Evolutionary conservation across 192 early-diverging fungal genomes (phyloP), one percentile per base, ranked within the genome.

Genomic region (Phlyctochytrium planicorne): DNA sequence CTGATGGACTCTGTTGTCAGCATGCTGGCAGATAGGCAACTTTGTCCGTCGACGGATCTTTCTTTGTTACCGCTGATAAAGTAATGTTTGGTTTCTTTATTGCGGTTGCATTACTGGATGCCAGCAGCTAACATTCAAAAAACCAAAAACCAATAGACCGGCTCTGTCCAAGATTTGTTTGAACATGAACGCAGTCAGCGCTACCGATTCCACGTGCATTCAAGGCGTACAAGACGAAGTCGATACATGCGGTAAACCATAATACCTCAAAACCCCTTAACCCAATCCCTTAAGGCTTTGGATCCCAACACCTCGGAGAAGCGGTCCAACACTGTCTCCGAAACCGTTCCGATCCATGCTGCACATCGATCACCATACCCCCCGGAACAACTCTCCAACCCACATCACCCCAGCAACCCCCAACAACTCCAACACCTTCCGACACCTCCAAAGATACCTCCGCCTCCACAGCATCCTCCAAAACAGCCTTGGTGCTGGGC

Each of bases 161-260:
- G 55, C 55, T 57, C 55, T 57, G 10, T 57, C 10, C 55, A 57
- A 57, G 27, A 57, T 57, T 29, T 57, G 55, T 27, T 24, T 27
- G 20, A 27, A 57, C 12, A 57, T 57, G 55, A 14, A 20, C 27
- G 40, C 40, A 10, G 40, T n/a, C n/a, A n/a, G 40, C 40, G 10
- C 10, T 27, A 24, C 55, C 25, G 27, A 25, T 6, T 10, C 55
- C 16, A 4, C 10, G 20, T 57, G 55, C 55, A 25, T 29, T 12
- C 55, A 10, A 6, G 55, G 55, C 55, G 55, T 57, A 6, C 10
- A 14, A 4, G 55, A 57, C 27, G 55, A 57, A 25, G 55, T 57
- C 27, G 55, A 6, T 20, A 57, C 55, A 10, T 57, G 55, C 55
- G 55, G 40, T 47, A n/a, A n/a, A n/a, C n/a, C n/a, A n/a, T n/a